These are phyloP conservation scores for Triticum urartu DNA, from an alignment of 176 grass and related monocot species.

Conservation along the genomic window DNA sequence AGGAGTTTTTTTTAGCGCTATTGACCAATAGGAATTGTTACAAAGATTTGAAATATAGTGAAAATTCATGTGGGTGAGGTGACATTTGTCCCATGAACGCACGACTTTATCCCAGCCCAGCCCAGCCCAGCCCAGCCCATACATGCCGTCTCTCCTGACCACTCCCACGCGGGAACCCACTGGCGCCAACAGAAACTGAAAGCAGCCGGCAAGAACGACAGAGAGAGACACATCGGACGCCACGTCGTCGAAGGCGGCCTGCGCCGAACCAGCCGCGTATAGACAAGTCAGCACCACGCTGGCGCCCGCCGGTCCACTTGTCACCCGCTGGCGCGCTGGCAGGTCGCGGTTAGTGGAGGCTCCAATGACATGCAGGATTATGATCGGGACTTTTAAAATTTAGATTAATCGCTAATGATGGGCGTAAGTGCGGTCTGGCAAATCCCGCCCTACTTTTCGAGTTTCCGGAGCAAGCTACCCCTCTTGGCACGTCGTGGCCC, in stretches of 20 bases:
- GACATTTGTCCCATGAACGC: not conserved
- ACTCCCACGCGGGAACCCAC: not conserved
- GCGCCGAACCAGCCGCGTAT: constrained; percentile 9
- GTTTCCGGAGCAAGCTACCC: not conserved
- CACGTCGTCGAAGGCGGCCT: not conserved
- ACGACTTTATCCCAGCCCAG: not conserved
- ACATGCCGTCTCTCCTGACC: too few relatives aligned
- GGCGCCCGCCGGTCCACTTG: not conserved
- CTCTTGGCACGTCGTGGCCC: not conserved
- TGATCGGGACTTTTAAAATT: constrained; percentile 27
- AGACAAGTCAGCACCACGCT: constrained; percentile 48
- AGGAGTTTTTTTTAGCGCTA: too few relatives aligned
- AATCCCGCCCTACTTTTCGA: not conserved
- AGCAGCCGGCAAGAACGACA: not conserved
- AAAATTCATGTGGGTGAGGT: not conserved
- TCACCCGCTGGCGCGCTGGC: not conserved
- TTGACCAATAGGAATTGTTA: too few relatives aligned
- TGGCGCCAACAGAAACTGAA: not conserved
- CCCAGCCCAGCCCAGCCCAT: constrained; percentile 24
- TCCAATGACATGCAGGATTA: constrained; percentile 32
- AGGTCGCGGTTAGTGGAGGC: constrained; percentile 54
- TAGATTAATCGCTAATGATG: constrained; percentile 30
- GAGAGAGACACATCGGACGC: constrained; percentile 34
- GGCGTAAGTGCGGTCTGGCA: constrained; percentile 49
- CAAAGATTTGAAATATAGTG: too few relatives aligned